Base-by-base conservation (phyloP, 768 basidiomycete species). In the Pilatotrama ljubarskyi region DNA sequence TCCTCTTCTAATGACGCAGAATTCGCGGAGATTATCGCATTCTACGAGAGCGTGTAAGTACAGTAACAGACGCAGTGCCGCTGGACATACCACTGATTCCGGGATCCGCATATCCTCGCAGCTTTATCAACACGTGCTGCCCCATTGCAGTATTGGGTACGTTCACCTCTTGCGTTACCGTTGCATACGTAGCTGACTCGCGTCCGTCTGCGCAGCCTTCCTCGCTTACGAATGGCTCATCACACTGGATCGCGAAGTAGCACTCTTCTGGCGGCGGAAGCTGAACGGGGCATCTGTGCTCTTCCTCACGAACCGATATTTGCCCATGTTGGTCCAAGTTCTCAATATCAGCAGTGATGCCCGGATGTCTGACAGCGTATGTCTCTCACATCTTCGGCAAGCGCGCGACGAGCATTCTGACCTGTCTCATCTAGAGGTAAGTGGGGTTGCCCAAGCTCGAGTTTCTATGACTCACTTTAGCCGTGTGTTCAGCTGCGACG, bases 281-380 rank as follows among this genome's bases (percentile, higher is more conserved):
- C 38, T 54, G 32, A 60, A 59, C 14, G 55, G 63, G n/a, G 54
- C 59, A 32, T 53, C 58, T 11, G 18, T 54, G 2, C 58, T 64
- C 10, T 64, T 64, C 51, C 38, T 60, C 20, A n/a, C 51, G 5
- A 64, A 64, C 46, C 63, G 63, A 32, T 64, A 64, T 43, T 15
- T 55, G 22, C 51, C 52, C 13, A 25, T 64, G 13, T 22, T 52
- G 35, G 36, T 47, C 17, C 18, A 55, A 14, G 15, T 55, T 14
- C 44, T 61, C 29, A 55, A 55, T 26, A 20, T 54, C 5, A 26
- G 29, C 25, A 42, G 26, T 18, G 25, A 29, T 18, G 40, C 29
- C n/a, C 25, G 20, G 17, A 51, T 46, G 49, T 51, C 57, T 2
- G 57, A 58, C 9, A n/a, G 9, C 3, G 57, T 58, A 44, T 17